These are phyloP conservation scores for Russula virescens DNA, from an alignment of 768 basidiomycete species.

Conservation along the genomic window DNA sequence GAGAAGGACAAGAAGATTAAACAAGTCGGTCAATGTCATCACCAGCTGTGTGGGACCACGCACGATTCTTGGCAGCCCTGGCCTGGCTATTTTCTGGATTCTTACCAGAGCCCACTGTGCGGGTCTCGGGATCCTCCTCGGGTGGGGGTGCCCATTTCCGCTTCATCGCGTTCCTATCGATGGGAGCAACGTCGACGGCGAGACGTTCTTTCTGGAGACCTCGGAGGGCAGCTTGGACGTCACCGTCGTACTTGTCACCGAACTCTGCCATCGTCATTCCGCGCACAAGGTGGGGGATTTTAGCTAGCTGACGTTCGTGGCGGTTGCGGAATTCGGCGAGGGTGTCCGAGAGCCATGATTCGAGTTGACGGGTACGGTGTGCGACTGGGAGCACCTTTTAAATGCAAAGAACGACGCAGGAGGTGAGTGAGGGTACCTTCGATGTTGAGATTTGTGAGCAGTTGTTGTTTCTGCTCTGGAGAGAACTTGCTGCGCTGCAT, in stretches of 20 bases:
- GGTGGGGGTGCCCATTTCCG: slow-evolving; percentile 67
- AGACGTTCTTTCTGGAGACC: slow-evolving; percentile 63
- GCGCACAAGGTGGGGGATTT: slow-evolving; percentile 71
- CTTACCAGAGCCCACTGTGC: slow-evolving; percentile 29
- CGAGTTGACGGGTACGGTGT: slow-evolving; percentile 67
- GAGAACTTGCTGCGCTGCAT: slow-evolving; percentile 35
- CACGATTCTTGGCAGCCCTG: slow-evolving; percentile 28
- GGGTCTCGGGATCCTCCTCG: slow-evolving; percentile 46
- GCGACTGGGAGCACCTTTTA: slow-evolving; percentile 43
- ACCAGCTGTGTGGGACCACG: background rate
- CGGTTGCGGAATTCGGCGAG: slow-evolving; percentile 71
- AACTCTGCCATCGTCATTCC: slow-evolving; percentile 72
- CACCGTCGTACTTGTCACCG: slow-evolving; percentile 70
- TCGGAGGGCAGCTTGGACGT: slow-evolving; percentile 63
- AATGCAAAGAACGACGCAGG: background rate
- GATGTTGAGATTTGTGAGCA: slow-evolving; percentile 71
- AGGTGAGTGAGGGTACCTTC: slow-evolving; percentile 46
- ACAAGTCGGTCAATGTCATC: background rate
- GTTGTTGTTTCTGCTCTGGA: slow-evolving; percentile 67
- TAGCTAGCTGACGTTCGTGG: slow-evolving; percentile 66
- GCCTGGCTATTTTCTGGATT: slow-evolving; percentile 16
- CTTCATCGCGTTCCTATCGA: slow-evolving; percentile 65
- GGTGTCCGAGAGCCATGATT: slow-evolving; percentile 66
- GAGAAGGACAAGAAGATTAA: background rate
- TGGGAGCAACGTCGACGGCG: slow-evolving; percentile 43